Evolutionary conservation across 495 filamentous ascomycete genomes (phyloP).

Genomic region (Penicillium psychrofluorescens): DNA sequence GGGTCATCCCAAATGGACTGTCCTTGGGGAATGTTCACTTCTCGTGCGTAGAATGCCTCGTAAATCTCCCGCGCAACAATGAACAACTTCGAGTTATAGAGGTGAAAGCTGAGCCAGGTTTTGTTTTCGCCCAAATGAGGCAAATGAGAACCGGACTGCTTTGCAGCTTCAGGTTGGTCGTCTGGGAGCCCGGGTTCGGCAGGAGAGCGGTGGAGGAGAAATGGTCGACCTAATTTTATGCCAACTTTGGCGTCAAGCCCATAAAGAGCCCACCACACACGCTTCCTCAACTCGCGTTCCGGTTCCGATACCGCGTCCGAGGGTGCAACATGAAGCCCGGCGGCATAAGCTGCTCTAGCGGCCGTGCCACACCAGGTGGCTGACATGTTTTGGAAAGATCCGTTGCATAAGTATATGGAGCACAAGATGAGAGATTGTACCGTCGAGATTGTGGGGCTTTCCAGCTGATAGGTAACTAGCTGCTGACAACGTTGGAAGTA

Average conservation of each 20-base stretch:
- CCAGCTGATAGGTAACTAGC: slow-evolving; percentile 6
- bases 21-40: not conserved
- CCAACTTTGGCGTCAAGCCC: slow-evolving; percentile 5
- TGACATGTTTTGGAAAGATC: slow-evolving; percentile 5
- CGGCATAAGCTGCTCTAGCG: slow-evolving; percentile 3
- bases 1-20: slow-evolving; percentile 4
- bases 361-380: slow-evolving; percentile 4
- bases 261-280: slow-evolving; percentile 9
- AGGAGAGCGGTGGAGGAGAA: not conserved
- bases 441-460: slow-evolving; percentile 8
- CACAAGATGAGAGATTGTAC: slow-evolving; percentile 15
- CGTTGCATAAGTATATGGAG: slow-evolving; percentile 14
- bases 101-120: slow-evolving; percentile 12
- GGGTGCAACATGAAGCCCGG: slow-evolving; percentile 7
- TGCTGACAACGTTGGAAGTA: slow-evolving; percentile 6
- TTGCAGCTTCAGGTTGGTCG: not conserved
- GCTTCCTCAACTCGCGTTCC: slow-evolving; percentile 4
- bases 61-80: no score
- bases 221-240: slow-evolving; percentile 2
- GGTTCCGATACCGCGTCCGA: not conserved
- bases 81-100: no score
- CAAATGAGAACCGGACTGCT: slow-evolving; percentile 2
- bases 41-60: no score
- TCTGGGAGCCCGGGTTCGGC: not conserved
- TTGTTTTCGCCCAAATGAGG: slow-evolving; percentile 4